Conservation (phyloP, 371 early-diverging fungal species). For the Circinella minor region DNA sequence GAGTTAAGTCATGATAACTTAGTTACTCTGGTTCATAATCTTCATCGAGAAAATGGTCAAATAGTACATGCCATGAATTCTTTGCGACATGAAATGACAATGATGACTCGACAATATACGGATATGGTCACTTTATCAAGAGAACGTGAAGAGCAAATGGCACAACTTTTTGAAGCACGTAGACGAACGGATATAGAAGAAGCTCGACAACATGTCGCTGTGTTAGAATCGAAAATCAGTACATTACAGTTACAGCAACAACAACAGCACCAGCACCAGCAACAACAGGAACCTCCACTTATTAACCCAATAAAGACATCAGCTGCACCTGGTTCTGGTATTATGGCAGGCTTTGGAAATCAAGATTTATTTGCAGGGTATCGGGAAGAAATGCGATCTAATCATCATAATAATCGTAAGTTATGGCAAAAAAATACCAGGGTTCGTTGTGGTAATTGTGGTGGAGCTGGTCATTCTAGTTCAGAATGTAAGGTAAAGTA, state of each 20-base stretch:
- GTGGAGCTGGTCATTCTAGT: constrained; percentile 44
- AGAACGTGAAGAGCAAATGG: constrained; percentile 43
- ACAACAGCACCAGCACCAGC: constrained; percentile 5
- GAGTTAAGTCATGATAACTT: constrained; percentile 24
- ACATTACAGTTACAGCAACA: constrained; percentile 16
- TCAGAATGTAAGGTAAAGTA: constrained; percentile 39
- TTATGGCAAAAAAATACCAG: constrained; percentile 20
- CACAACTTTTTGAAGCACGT: constrained; percentile 28
- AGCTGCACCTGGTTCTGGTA: constrained; percentile 7
- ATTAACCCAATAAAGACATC: background rate
- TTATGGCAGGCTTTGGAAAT: constrained; percentile 31
- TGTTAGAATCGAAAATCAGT: constrained; percentile 36
- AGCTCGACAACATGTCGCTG: constrained; percentile 44
- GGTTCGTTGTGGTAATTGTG: constrained; percentile 47
- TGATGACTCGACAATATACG: constrained; percentile 43
- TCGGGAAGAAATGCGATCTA: constrained; percentile 26
- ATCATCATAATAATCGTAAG: constrained; percentile 7
- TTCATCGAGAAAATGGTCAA: constrained; percentile 50
- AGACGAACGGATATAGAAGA: constrained; percentile 56
- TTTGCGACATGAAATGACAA: constrained; percentile 54
- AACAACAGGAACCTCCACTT: constrained; percentile 8
- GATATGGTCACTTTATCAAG: constrained; percentile 46
- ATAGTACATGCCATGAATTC: constrained; percentile 42
- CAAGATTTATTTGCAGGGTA: constrained; percentile 27
- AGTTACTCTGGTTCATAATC: constrained; percentile 34